Evolutionary conservation across 345 rosid genomes (phyloP), one percentile per base, ranked within the genome.

Genomic region (Eucalyptus cloeziana): DNA sequence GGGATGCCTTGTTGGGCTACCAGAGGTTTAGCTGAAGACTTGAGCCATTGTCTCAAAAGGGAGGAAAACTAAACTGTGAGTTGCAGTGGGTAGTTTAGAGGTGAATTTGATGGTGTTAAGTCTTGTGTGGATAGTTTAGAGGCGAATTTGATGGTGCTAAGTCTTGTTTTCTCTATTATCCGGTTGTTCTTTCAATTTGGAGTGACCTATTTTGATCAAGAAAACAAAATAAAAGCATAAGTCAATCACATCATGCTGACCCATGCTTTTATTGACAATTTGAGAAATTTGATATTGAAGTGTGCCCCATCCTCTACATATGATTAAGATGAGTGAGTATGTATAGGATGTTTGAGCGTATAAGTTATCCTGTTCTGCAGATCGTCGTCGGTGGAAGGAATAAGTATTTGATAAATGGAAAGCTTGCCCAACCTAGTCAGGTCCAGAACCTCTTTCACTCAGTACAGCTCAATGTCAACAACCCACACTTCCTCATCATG

Each of bases 401-500:
- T 92, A 96, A 96, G 89, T 96, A 96, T 91, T 92, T 96, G 89
- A 96, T 95, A 76, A 96, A 96, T 89, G 97, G 96, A 85, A 95
- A 94, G 90, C 94, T 95, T 33, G 94, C 97, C 17, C 98, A 96
- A 93, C 98, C 98, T 49, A 94, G 92, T 90, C 98, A 96, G 92
- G 98, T 96, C 12, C 99, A 98, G 92, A 98, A 97, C 92, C 96
- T 98, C 21, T 98, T 98, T 89, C 99, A 98, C 86, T 98, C 99
- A 3, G 99, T 96, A 90, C 99, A 98, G 92, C 97, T 98, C 86
- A 98, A 98, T 90, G 99, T 98, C 64, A 98, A 98, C 88, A 97
- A 98, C 88, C 99, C 99, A 1, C 99, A 98, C 90, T 98, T 98
- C 90, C 99, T 98, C 87, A 98, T 98, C n/a, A 98, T 98, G 99